Base-by-base conservation (phyloP, 1,284 basidiomycete genomes). In the Fomitiporia mediterranea region DNA sequence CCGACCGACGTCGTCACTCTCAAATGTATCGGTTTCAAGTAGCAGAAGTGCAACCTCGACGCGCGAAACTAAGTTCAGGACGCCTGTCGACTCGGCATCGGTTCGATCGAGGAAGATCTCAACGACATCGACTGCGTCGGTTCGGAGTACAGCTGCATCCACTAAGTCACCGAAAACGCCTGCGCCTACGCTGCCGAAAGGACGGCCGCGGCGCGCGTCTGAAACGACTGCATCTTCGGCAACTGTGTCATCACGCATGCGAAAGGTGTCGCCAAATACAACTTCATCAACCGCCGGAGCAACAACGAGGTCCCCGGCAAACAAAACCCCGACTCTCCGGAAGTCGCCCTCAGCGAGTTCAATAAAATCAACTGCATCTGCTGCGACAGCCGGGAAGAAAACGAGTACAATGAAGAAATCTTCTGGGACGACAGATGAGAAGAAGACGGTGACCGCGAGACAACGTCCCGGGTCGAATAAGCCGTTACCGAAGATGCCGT, bases 11-110 rank as follows among this genome's bases (percentile, higher is more conserved):
- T 75, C 70, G 43, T 66, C 54, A 60, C 62, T 57, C 2, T 81
- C 81, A 4, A 70, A 67, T 7, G 61, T 75, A 23, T 80, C 80
- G 15, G 30, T 47, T 2, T 42, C 55, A 4, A 58, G 60, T n/a
- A 72, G 70, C 0, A 72, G 73, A 3, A 82, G 75, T 44, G 79
- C 81, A 2, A 76, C 71, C 13, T 75, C 76, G 2, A 74, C 73
- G 0, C 44, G 44, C 15, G 44, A 46, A 30, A 74, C 74, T 0
- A 76, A 79, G 0, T 87, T 82, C 66, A 79, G 78, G 55, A 86
- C 82, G 0, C 82, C 84, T 21, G 70, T 0, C 67, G 72, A 40
- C 69, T 68, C 15, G 35, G 6, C 42, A 66, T 70, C 30, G 62
- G 67, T 2, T 57, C 69, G 76, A n/a, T 70, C 71, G 13, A 70